Evolutionary conservation across 768 basidiomycete species (phyloP).

Genomic region (Jaapia argillacea): DNA sequence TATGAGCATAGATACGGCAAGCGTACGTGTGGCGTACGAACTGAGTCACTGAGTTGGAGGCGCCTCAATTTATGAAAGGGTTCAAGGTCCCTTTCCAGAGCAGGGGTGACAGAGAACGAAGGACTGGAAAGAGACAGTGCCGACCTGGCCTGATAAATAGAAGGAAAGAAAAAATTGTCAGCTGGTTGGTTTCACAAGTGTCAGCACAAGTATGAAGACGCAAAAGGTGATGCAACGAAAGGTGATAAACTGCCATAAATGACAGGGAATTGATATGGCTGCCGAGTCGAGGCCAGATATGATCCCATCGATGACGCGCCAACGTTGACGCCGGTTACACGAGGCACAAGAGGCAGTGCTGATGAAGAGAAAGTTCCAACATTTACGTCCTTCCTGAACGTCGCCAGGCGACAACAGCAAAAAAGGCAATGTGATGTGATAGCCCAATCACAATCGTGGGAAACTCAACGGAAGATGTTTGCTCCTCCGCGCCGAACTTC

Average conservation of each 20-base stretch:
- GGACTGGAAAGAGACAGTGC: constrained; percentile 38
- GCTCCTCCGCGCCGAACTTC: neutral
- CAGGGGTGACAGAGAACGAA: constrained; percentile 37
- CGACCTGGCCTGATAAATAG: constrained; percentile 31
- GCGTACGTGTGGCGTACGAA: too few species aligned
- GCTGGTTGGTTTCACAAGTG: constrained; percentile 1
- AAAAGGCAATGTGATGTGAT: neutral
- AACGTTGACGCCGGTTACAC: neutral
- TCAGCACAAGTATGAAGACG: constrained; percentile 3
- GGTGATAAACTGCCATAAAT: too few species aligned
- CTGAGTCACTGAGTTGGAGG: constrained; percentile 20
- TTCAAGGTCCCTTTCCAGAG: constrained; percentile 54
- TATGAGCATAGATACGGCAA: too few species aligned
- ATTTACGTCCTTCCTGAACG: too few species aligned
- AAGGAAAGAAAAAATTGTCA: constrained; percentile 8
- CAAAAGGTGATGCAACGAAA: constrained; percentile 1
- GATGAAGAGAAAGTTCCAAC: too few species aligned
- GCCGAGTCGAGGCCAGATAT: neutral
- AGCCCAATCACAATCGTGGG: neutral
- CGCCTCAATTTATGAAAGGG: constrained; percentile 47
- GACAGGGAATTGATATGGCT: too few species aligned
- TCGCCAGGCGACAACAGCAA: neutral
- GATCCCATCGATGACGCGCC: neutral
- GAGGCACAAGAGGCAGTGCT: neutral
- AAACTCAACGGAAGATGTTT: neutral